phyloP scores from a whole-genome alignment of 179 eudicot species.

The Silene coronaria region DNA sequence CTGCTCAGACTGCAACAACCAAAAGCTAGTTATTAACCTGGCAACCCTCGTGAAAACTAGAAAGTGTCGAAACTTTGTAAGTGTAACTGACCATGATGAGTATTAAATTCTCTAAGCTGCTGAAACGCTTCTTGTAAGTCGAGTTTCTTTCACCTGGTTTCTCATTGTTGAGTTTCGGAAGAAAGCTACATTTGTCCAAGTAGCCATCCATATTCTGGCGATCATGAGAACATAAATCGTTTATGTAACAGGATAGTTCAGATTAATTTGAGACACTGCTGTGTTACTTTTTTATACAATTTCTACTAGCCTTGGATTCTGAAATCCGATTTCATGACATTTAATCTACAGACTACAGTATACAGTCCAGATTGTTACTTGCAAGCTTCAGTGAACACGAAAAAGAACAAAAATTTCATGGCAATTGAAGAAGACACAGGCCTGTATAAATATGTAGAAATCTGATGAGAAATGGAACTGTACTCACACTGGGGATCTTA shows the following conservation, averaged over 20 bases:
- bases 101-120: conserved; percentile 71
- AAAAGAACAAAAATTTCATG: background rate
- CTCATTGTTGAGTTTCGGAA: conserved; percentile 91
- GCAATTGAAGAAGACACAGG: background rate
- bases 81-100: conserved; percentile 64
- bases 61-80: background rate
- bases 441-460: background rate
- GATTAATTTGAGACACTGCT: no score
- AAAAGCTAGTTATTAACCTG: background rate
- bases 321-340: background rate
- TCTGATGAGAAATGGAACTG: background rate
- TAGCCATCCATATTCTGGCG: conserved; percentile 61
- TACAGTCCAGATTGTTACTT: background rate
- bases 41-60: background rate
- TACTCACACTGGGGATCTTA: conserved; percentile 80
- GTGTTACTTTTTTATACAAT: no score
- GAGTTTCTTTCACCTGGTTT: conserved; percentile 63
- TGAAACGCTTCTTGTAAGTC: conserved; percentile 76
- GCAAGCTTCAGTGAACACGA: background rate
- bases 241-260: background rate
- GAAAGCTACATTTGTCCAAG: conserved; percentile 66
- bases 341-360: background rate
- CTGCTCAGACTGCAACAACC: conserved; percentile 51
- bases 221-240: background rate
- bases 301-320: no score